phyloP scores from a whole-genome alignment of 306 rosid species.

The Cicer cuneatum region DNA sequence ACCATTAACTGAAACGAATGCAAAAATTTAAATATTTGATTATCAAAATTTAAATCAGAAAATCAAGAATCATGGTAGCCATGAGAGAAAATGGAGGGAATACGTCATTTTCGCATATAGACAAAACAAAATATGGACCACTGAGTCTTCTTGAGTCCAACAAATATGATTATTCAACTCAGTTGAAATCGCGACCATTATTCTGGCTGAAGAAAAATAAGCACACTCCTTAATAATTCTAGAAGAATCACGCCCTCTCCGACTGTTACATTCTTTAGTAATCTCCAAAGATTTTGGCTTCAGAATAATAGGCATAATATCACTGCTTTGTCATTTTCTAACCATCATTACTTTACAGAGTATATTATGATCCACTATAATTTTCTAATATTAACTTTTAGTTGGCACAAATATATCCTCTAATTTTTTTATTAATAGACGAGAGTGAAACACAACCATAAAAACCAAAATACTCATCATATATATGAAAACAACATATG shows the following conservation, averaged over 20 bases:
- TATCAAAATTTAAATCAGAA: slow-evolving; percentile 7
- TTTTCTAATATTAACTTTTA: slow-evolving; percentile 28
- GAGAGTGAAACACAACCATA: neutral
- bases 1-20: neutral
- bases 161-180: slow-evolving; percentile 1
- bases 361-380: neutral
- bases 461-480: slow-evolving; percentile 20
- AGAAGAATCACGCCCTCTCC: slow-evolving; percentile 11
- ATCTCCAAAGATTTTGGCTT: neutral
- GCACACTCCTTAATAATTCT: slow-evolving; percentile 2
- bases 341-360: neutral
- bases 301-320: neutral
- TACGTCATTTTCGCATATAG: neutral
- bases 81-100: slow-evolving; percentile 8
- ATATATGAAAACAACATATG: slow-evolving; percentile 7
- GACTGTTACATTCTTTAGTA: neutral
- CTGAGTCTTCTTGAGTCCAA: neutral
- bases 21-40: neutral
- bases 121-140: neutral
- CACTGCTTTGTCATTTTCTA: too few species aligned
- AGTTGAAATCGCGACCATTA: neutral
- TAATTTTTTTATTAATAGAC: neutral
- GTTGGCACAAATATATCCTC: neutral
- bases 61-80: neutral
- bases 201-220: slow-evolving; percentile 10